Evolutionary conservation across 129 eudicot species (phyloP), one percentile per base, ranked within the genome.

Genomic region (Apium graveolens): DNA sequence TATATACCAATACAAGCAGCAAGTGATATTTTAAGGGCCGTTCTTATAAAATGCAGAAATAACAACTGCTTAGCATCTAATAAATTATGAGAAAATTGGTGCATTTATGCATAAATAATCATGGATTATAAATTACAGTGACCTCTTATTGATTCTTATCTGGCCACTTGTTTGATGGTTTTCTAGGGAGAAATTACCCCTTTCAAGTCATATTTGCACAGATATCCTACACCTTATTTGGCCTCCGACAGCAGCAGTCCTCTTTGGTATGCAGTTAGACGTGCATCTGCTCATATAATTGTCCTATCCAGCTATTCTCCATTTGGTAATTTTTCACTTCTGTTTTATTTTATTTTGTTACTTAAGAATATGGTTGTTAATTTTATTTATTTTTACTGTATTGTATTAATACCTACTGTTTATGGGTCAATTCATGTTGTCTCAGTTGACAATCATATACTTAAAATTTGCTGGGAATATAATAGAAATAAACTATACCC

Each of bases 301-400:
- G 91, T 96, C 79, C 82, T 96, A n/a, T 96, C 97, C 66, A 90
- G 93, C 86, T 96, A 96, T 79, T 96, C 99, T 76, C 91, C 99
- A 43, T 92, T 86, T 49, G 97, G 99, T 96, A 92, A 89, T 72
- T 68, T 66, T 31, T 26, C 43, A 46, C 27, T 73, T 48, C 7
- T 11, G 34, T 16, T 24, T 39, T 81, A 18, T 41, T 18, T 39
- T 11, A 5, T 45, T 14, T 74, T 21, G 18, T 35, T 66, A 49
- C 5, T 80, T 29, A 57, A 14, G 1, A 31, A 37, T n/a, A 20
- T 60, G 34, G 18, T 74, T 26, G 9, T 43, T 55, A 16, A 24
- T 69, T 5, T 66, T 48, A 16, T 46, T 21, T 5, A 18, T 45
- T 62, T 31, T 12, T 45, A 72, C 70, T 31, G 46, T 74, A 16